Evolutionary conservation across 176 grass and related monocot genomes (phyloP).

Genomic region (Dendrocalamus sinicus): DNA sequence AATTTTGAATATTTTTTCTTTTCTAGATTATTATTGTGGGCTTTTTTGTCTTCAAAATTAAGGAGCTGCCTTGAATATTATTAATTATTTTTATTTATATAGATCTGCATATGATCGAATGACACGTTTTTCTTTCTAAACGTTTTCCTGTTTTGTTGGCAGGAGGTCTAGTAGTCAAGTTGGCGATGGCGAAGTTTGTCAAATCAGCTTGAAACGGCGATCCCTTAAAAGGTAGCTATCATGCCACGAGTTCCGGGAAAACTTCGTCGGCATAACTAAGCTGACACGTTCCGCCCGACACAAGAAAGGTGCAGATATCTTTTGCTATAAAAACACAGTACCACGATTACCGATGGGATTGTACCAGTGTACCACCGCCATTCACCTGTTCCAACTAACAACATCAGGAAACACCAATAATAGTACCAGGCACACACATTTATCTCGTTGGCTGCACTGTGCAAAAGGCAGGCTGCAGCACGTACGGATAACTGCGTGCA

Average conservation of each 20-base stretch:
- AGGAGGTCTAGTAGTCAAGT: neutral
- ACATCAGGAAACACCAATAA: neutral
- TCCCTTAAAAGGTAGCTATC: neutral
- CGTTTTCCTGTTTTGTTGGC: neutral
- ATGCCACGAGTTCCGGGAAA: neutral
- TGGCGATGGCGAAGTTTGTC: neutral
- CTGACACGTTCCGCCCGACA: neutral
- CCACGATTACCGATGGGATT: neutral
- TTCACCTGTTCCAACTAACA: neutral
- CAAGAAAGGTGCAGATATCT: neutral
- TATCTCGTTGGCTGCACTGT: slow-evolving; percentile 19
- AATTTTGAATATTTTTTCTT: no score
- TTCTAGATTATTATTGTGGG: no score
- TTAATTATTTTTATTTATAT: no score
- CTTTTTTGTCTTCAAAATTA: no score
- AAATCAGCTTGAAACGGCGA: neutral
- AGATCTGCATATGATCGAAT: neutral
- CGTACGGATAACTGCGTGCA: neutral
- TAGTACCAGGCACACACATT: neutral
- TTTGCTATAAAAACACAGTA: neutral
- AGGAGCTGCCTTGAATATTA: no score
- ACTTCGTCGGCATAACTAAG: neutral
- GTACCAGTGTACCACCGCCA: neutral
- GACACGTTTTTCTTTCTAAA: neutral
- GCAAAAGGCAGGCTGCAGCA: neutral